phyloP scores from a whole-genome alignment of 345 rosid species.

The Ricinus communis region DNA sequence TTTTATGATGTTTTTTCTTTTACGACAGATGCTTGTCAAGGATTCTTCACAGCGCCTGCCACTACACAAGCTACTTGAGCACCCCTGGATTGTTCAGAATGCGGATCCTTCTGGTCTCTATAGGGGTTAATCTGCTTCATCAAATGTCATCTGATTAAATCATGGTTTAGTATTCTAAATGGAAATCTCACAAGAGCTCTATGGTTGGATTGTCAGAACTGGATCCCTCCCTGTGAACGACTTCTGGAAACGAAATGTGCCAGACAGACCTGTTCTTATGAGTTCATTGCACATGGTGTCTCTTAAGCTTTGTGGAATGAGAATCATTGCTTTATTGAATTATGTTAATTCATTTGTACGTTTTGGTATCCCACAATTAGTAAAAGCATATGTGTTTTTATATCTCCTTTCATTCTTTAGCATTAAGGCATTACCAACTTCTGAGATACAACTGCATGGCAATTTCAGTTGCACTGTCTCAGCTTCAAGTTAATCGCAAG shows the following conservation, averaged over 20 bases:
- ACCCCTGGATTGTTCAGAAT: constrained; percentile 93
- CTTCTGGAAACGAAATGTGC: not conserved
- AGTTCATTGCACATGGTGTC: not conserved
- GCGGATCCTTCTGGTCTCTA: constrained; percentile 90
- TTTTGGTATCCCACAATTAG: not conserved
- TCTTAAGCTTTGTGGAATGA: constrained; percentile 21
- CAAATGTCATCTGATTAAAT: not conserved
- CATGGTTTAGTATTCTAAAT: not conserved
- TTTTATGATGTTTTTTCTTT: not conserved
- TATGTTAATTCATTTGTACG: not conserved
- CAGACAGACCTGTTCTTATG: not conserved
- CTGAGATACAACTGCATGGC: no score
- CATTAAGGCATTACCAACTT: no score
- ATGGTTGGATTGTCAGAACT: not conserved
- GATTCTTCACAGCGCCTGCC: constrained; percentile 79
- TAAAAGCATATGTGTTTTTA: not conserved
- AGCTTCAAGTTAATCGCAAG: no score
- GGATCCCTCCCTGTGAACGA: no score
- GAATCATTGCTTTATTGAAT: constrained; percentile 15
- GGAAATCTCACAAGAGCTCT: not conserved
- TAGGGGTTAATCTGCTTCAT: constrained; percentile 35
- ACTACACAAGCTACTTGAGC: constrained; percentile 85
- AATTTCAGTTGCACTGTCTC: no score
- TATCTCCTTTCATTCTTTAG: not conserved
- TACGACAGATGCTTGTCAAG: constrained; percentile 88